Evolutionary conservation across 2,329 filamentous ascomycete species (phyloP), one percentile per base, ranked within the genome.

Genomic region (Talaromyces sp.): DNA sequence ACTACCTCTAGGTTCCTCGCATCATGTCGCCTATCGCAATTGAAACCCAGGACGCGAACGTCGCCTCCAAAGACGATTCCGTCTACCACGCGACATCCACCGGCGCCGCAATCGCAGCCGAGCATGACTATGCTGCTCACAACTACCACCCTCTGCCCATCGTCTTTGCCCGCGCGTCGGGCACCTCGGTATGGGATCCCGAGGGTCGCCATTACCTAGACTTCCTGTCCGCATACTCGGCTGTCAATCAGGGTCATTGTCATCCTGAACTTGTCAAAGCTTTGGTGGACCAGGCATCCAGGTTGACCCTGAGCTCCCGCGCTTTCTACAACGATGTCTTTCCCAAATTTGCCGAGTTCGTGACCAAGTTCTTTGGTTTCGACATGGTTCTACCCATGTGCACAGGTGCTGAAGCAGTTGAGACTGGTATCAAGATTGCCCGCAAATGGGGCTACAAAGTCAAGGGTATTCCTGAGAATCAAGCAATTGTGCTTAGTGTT

Each of bases 301-400:
- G 93, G 45, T 82, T 98, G 74, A 97, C 94, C 0, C 87, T 98
- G 70, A 97, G 92, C 80, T 97, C 93, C 68, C 88, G 94, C 68
- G 95, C 95, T 61, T 99, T 98, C 82, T 90, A 98, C 85, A 99
- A 98, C 78, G 94, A 98, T 82, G 95, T 98, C 69, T 98, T 98
- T 82, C 94, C 94, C 66, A 89, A 90, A 69, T 98, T 96, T 84
- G 94, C 94, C 6, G 90, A 97, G 80, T 97, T 95, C 81, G 89
- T 97, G 69, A 93, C 91, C 71, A 81, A 87, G 70, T 89, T 91
- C 76, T 97, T 97, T 77, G 93, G 92, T 68, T 98, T 96, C 77
- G 94, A 98, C 79, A 97, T 97, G 94, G 92, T 97, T 38, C 81
- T 98, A 78, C 94, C 94, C 70, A 97, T 98, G 93, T 97, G 97